Evolutionary conservation across 2,329 filamentous ascomycete species (phyloP), one percentile per base, ranked within the genome.

Genomic region (Podosphaera fusca): DNA sequence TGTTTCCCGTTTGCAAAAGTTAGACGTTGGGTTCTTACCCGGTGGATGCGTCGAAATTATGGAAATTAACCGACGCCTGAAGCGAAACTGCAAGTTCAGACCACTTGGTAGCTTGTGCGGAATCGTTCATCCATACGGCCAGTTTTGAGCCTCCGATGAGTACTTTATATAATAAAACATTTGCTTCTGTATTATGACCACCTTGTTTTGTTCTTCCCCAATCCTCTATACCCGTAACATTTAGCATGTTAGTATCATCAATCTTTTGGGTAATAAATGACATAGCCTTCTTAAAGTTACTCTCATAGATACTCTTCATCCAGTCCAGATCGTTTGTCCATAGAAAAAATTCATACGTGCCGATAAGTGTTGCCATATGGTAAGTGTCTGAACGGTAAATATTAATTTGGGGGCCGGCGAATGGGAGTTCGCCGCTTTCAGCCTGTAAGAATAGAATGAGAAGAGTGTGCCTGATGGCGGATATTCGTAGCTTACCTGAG

Each of bases 301-400:
- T 62, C 75, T 42, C 29, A 21, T 76, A 80, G 33, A 73, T 72
- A 7, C 61, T 58, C 4, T 62, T 61, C 10, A 80, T 63, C 58
- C 75, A 80, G 0, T 63, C 66, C 2, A 71, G 67, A 57, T 81
- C 75, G 35, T 75, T 74, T 0, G 75, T 75, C 61, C 73, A 80
- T 1, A 80, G 68, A 56, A 77, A 71, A 61, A 80, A 80, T 56
- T 79, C 77, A 63, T 77, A 76, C 4, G 74, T 75, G 2, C 76
- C 76, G 42, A 81, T 74, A 65, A 81, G 71, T 1, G 73, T 75
- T 67, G 75, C 76, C 63, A 78, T 71, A 55, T 81, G 77, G 60
- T 81, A 81, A 0, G 77, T 80, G 58, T 74, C 75, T 8, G 65
- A 61, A 5, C 64, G 59, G 6, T 61, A 64, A 56, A 73, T 64